These are phyloP conservation scores for Basidiobolus meristosporus DNA, from an alignment of 371 early-diverging fungal species.

Conservation along the genomic window DNA sequence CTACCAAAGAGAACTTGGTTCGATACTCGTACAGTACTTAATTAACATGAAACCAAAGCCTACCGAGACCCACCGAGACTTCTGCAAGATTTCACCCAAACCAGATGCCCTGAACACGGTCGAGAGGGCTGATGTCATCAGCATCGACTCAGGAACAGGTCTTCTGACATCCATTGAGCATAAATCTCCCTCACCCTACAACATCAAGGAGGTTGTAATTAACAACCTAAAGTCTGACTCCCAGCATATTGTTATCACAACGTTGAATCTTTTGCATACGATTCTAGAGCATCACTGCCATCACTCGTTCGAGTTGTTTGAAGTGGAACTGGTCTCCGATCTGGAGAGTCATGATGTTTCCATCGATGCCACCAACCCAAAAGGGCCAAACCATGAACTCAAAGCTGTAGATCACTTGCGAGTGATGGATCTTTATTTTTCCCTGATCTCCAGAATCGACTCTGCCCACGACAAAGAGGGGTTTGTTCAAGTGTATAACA, in stretches of 20 bases:
- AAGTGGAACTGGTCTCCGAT: not conserved
- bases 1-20: not conserved
- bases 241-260: constrained; percentile 56
- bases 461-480: not conserved
- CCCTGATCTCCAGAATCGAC: not conserved
- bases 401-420: constrained; percentile 22
- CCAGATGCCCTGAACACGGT: not conserved
- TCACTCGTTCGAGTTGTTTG: constrained; percentile 43
- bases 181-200: constrained; percentile 1
- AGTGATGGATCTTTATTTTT: constrained; percentile 33
- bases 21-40: not conserved
- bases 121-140: constrained; percentile 7
- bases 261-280: constrained; percentile 57
- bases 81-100: not conserved
- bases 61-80: too few species aligned
- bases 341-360: not conserved
- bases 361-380: not conserved
- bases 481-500: constrained; percentile 42
- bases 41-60: not conserved
- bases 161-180: not conserved
- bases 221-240: constrained; percentile 50
- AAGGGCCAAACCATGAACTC: constrained; percentile 1
- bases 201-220: constrained; percentile 56
- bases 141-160: not conserved
- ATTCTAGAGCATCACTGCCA: constrained; percentile 57